A percentile compares a stretch with the other conserved stretches of the same genome.
These are phyloP conservation scores for Plasmodium falciparum DNA, from an alignment of 169 alveolate species.

Conservation along the genomic window DNA sequence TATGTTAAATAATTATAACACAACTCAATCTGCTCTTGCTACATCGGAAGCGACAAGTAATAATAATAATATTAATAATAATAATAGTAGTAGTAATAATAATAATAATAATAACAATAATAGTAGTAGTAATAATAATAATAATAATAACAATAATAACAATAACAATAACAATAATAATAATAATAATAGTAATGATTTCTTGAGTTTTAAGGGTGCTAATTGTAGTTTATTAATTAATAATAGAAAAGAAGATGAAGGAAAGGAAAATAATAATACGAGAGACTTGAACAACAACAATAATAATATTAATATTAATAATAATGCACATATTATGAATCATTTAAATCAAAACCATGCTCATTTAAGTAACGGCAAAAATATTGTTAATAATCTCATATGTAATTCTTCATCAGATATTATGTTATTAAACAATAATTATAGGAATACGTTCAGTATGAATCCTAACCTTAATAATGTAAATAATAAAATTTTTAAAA, in stretches of 20 bases:
- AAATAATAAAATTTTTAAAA: slow-evolving; percentile 32
- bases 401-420: neutral
- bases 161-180: slow-evolving; percentile 2
- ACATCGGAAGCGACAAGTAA: neutral
- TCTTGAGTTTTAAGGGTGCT: slow-evolving; percentile 13
- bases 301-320: neutral
- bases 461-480: slow-evolving; percentile 13
- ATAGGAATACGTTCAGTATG: neutral
- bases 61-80: slow-evolving; percentile 1
- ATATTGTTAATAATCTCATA: slow-evolving; percentile 4
- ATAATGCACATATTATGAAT: neutral
- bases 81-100: neutral
- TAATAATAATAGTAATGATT: slow-evolving; percentile 9
- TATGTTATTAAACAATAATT: too few species aligned
- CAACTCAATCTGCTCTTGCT: neutral
- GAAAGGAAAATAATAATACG: neutral
- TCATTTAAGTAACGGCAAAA: neutral
- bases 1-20: slow-evolving; percentile 30
- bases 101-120: slow-evolving; percentile 4
- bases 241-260: slow-evolving; percentile 39
- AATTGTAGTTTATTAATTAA: slow-evolving; percentile 25
- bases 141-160: neutral
- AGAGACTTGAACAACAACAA: neutral
- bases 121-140: neutral
- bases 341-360: neutral